These are phyloP conservation scores for Phialophora macrospora DNA, from an alignment of 2,329 filamentous ascomycete genomes.

Conservation along the genomic window DNA sequence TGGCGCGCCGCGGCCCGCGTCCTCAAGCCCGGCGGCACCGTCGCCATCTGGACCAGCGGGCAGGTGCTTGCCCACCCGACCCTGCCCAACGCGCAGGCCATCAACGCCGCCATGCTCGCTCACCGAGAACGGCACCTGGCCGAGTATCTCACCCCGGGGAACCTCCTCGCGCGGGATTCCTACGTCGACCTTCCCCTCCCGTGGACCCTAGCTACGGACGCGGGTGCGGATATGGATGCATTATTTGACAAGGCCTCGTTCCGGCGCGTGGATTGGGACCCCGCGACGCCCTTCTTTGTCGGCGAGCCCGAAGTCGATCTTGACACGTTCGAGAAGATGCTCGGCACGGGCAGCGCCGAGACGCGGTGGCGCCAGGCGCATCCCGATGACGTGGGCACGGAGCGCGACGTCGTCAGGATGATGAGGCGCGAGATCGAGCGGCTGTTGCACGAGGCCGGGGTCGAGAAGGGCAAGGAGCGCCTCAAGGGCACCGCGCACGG, in stretches of 20 bases:
- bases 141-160: conserved; percentile 52
- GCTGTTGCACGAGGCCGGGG: conserved; percentile 49
- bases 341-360: conserved; percentile 47
- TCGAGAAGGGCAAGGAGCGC: conserved; percentile 43
- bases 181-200: conserved; percentile 57
- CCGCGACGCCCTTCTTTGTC: conserved; percentile 40
- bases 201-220: conserved; percentile 47
- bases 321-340: conserved; percentile 40
- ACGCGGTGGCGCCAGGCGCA: conserved; percentile 49
- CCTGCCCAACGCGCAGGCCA: conserved; percentile 48
- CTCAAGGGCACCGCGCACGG: conserved; percentile 26
- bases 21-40: conserved; percentile 58
- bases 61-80: conserved; percentile 40
- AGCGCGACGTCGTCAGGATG: conserved; percentile 42
- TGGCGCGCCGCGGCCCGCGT: conserved; percentile 54
- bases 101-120: conserved; percentile 51
- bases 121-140: conserved; percentile 49
- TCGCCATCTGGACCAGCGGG: conserved; percentile 57
- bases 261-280: conserved; percentile 22
- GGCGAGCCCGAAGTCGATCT: conserved; percentile 38
- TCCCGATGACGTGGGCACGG: conserved; percentile 43
- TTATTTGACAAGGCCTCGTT: conserved; percentile 21
- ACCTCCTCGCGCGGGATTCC: conserved; percentile 46
- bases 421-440: conserved; percentile 39
- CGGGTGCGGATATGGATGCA: no score